Evolutionary conservation across 2,329 filamentous ascomycete species (phyloP), one percentile per base, ranked within the genome.

Genomic region (Tolypocladium ovalisporum): DNA sequence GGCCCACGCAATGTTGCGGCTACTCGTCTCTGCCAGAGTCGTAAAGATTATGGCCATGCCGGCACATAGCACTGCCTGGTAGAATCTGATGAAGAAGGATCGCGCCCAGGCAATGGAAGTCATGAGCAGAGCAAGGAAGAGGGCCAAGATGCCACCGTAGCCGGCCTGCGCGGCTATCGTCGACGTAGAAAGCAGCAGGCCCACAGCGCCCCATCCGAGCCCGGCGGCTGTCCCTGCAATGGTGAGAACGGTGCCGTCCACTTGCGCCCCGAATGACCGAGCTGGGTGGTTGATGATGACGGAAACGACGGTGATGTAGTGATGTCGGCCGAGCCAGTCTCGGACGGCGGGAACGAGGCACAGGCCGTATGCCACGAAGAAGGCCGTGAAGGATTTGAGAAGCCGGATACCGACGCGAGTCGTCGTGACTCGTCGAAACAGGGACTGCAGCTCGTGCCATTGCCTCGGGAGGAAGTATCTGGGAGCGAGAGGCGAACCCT

Each of bases 221-320:
- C 82, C 82, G 35, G 74, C 71, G 6, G 76, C 76, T 1, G 79
- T 78, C 3, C 82, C 82, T 7, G 80, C 35, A n/a, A 75, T 77
- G 6, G 80, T 83, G 24, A 80, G 66, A 47, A 81, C 57, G 4
- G 76, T 68, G 2, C 82, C 82, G 63, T 85, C 82, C 27, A 84
- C 66, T 61, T 85, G 81, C 15, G 80, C 76, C 7, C 82, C 82
- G 55, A 84, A 63, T 1, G 79, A 77, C 40, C 82, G 73, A 27
- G 78, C 79, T 3, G 82, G 74, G 62, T 85, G 82, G 58, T 84
- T 84, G 51, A 84, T 62, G 24, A 84, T 75, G n/a, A 78, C 71
- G 2, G 81, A 84, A 53, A 85, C 66, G 4, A 74, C 76, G 72
- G 82, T 78, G 59, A 84, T 75, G 62, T 83, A 84, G 60, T 73